Conservation (phyloP, 208 protist genomes). For the Histomonas meleagridis region DNA sequence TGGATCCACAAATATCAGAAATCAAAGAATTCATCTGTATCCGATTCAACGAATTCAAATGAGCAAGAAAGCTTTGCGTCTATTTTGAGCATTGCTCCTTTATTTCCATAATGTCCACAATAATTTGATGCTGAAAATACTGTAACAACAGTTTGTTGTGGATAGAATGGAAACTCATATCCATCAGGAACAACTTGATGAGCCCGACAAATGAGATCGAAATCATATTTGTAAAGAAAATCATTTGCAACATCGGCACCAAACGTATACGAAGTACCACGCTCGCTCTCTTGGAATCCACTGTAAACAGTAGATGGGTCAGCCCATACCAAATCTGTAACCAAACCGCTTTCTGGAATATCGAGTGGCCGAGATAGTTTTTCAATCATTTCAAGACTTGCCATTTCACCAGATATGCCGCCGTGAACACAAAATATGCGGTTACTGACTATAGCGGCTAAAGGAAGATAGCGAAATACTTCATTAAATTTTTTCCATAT, state of each 20-base stretch:
- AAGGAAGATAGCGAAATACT: conserved; percentile 93
- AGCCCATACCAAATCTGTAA: conserved; percentile 96
- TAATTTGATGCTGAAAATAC: conserved; percentile 99
- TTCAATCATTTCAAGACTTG: conserved; percentile 80
- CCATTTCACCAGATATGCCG: conserved; percentile 84
- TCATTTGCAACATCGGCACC: conserved; percentile 86
- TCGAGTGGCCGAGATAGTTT: conserved; percentile 86
- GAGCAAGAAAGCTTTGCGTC: conserved; percentile 57
- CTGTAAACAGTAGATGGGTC: conserved; percentile 84
- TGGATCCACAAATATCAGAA: no score
- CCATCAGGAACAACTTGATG: conserved; percentile 76
- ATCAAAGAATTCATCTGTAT: no score
- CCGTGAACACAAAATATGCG: conserved; percentile 98
- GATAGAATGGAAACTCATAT: conserved; percentile 88
- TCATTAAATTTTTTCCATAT: conserved; percentile 97
- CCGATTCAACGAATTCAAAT: conserved; percentile 45
- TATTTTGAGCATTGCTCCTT: conserved; percentile 77
- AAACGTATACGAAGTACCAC: conserved; percentile 93
- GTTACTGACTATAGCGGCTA: conserved; percentile 92
- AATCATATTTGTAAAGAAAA: conserved; percentile 92
- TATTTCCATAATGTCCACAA: conserved; percentile 96
- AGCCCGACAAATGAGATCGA: conserved; percentile 94
- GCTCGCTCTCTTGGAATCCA: conserved; percentile 89
- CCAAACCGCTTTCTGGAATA: conserved; percentile 60
- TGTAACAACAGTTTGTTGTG: conserved; percentile 93